Evolutionary conservation across 192 early-diverging fungal genomes (phyloP).

Genomic region (Backusella sp.): DNA sequence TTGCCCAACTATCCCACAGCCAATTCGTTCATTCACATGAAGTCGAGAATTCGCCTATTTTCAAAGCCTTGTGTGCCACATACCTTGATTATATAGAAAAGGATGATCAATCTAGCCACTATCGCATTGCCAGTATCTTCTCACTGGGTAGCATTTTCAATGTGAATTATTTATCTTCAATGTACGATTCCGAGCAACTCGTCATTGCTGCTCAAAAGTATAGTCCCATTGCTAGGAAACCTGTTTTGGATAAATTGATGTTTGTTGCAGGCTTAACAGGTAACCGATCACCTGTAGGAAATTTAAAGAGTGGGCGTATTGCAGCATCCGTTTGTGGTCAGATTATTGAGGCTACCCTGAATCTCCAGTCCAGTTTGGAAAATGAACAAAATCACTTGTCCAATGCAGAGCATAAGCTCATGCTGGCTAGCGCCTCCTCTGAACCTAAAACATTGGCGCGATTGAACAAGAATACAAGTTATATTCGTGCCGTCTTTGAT

Average conservation of each 20-base stretch:
- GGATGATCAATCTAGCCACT: neutral
- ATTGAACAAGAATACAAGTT: slow-evolving; percentile 44
- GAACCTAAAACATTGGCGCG: slow-evolving; percentile 53
- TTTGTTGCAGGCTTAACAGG: slow-evolving; percentile 24
- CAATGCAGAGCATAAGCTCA: neutral
- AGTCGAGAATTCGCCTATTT: neutral
- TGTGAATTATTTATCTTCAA: slow-evolving; percentile 16
- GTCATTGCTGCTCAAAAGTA: slow-evolving; percentile 9
- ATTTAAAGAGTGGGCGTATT: slow-evolving; percentile 50
- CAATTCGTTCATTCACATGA: neutral
- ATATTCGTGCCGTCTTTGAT: slow-evolving; percentile 52
- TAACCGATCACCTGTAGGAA: slow-evolving; percentile 14
- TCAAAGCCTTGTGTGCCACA: slow-evolving; percentile 8
- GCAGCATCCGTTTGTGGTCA: slow-evolving; percentile 44
- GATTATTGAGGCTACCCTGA: slow-evolving; percentile 26
- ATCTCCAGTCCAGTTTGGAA: slow-evolving; percentile 17
- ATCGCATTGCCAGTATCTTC: slow-evolving; percentile 26
- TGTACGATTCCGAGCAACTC: neutral
- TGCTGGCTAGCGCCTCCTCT: slow-evolving; percentile 29
- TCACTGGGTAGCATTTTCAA: slow-evolving; percentile 31
- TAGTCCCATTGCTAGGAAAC: neutral
- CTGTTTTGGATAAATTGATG: slow-evolving; percentile 18
- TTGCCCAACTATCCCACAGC: slow-evolving; percentile 16
- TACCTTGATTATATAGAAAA: slow-evolving; percentile 19
- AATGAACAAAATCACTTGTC: neutral